Percentiles rank a stretch among this genome's conserved stretches.
These are phyloP conservation scores for Penicillium glabrum DNA, from an alignment of 2,329 filamentous ascomycete species.

Conservation along the genomic window DNA sequence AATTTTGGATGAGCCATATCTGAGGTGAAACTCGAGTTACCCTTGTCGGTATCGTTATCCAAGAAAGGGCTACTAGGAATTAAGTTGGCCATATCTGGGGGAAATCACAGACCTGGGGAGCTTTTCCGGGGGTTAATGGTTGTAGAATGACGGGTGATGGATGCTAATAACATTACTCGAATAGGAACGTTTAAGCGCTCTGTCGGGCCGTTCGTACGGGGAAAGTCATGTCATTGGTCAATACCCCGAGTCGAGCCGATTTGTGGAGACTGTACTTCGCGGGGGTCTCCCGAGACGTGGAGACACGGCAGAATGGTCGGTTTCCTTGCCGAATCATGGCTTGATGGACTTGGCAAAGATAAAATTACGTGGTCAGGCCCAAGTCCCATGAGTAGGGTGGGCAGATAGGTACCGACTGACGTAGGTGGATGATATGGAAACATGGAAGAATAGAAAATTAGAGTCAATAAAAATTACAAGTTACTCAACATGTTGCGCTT, in stretches of 20 bases:
- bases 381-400: too few relatives aligned
- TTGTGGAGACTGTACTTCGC: not conserved
- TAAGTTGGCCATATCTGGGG: not conserved
- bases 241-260: conserved; percentile 1
- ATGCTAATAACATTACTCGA: conserved; percentile 12
- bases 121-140: not conserved
- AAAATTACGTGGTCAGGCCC: too few relatives aligned
- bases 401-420: not conserved
- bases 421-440: not conserved
- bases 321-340: not conserved
- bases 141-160: conserved; percentile 3
- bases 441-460: not conserved
- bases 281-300: conserved; percentile 6
- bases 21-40: not conserved
- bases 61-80: not conserved
- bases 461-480: not conserved
- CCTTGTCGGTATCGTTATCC: not conserved
- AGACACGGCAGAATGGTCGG: not conserved
- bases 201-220: not conserved
- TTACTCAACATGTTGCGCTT: conserved; percentile 26
- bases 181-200: conserved; percentile 19
- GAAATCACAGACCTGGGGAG: not conserved
- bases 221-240: conserved; percentile 5
- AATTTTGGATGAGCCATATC: conserved; percentile 1
- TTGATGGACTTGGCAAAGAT: not conserved